Evolutionary conservation across 1,284 basidiomycete genomes (phyloP).

Genomic region (Ustilago vetiveriae): DNA sequence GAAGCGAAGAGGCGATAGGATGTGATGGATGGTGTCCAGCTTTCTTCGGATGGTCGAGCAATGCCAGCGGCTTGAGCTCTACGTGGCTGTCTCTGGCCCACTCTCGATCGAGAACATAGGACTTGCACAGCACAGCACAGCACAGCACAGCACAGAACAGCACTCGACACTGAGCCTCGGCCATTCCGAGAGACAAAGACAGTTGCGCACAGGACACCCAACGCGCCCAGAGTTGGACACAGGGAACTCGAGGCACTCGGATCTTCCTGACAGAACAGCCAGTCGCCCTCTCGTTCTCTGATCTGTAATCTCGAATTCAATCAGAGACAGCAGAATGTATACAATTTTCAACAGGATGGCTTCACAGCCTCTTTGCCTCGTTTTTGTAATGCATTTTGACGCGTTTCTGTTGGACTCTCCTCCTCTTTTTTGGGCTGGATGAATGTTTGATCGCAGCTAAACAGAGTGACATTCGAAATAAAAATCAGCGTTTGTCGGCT

Average conservation of each 20-base stretch:
- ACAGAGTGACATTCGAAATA: too few relatives aligned
- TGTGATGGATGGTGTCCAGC: too few relatives aligned
- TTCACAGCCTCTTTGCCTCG: too few relatives aligned
- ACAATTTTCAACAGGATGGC: too few relatives aligned
- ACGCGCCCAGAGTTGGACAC: constrained; percentile 10
- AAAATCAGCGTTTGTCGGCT: background rate
- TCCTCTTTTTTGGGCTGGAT: too few relatives aligned
- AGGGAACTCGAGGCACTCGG: constrained; percentile 5
- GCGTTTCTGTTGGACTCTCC: background rate
- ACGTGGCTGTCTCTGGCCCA: constrained; percentile 1
- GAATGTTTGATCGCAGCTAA: background rate
- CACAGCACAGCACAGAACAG: constrained; percentile 3
- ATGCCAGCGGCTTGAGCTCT: background rate
- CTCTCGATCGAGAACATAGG: too few relatives aligned
- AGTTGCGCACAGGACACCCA: constrained; percentile 21
- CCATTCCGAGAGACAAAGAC: too few relatives aligned
- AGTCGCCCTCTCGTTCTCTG: too few relatives aligned
- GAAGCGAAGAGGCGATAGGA: background rate
- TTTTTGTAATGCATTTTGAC: background rate
- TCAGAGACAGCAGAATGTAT: too few relatives aligned
- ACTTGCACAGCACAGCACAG: constrained; percentile 4
- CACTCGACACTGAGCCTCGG: too few relatives aligned
- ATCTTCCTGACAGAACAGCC: background rate
- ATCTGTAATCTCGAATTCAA: too few relatives aligned
- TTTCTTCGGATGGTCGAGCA: too few relatives aligned